Evolutionary conservation across 352 stramenopile species (phyloP).

Genomic region (Pythium utonaiense): DNA sequence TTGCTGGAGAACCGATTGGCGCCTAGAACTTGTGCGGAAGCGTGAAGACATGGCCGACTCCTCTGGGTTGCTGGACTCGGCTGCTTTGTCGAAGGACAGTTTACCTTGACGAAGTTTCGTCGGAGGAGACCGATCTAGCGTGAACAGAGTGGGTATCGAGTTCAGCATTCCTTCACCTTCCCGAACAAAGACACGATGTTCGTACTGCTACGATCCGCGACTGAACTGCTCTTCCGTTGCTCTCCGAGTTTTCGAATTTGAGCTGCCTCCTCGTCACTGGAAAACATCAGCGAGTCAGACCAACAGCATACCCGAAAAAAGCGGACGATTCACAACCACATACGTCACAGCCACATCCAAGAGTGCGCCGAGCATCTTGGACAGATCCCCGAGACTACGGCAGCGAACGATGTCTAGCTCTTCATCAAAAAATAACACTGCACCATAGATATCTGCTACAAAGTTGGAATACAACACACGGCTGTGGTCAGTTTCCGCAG

Average conservation of each 20-base stretch:
- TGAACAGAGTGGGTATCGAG: constrained; percentile 26
- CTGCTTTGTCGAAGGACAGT: constrained; percentile 4
- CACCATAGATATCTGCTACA: constrained; percentile 62
- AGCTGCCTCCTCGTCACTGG: constrained; percentile 4
- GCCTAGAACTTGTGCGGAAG: constrained; percentile 21
- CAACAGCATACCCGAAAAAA: too few species aligned
- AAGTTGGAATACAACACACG: too few species aligned
- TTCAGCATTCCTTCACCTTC: constrained; percentile 29
- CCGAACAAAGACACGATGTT: constrained; percentile 23
- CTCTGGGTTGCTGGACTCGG: constrained; percentile 13
- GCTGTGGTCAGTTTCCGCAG: too few species aligned
- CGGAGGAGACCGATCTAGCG: constrained; percentile 18
- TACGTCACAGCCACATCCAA: constrained; percentile 40
- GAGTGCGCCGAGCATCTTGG: constrained; percentile 28
- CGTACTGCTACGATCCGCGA: constrained; percentile 15
- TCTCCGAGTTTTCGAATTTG: constrained; percentile 2
- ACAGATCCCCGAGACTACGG: constrained; percentile 48
- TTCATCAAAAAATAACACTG: constrained; percentile 66
- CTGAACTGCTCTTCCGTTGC: not conserved
- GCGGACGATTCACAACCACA: too few species aligned
- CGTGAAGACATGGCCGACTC: constrained; percentile 13
- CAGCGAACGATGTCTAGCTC: constrained; percentile 59
- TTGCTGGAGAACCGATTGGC: constrained; percentile 18
- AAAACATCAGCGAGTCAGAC: too few species aligned
- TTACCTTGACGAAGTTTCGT: constrained; percentile 18